Evolutionary conservation across 2,329 filamentous ascomycete genomes (phyloP).

Genomic region (Botrytis deweyae): DNA sequence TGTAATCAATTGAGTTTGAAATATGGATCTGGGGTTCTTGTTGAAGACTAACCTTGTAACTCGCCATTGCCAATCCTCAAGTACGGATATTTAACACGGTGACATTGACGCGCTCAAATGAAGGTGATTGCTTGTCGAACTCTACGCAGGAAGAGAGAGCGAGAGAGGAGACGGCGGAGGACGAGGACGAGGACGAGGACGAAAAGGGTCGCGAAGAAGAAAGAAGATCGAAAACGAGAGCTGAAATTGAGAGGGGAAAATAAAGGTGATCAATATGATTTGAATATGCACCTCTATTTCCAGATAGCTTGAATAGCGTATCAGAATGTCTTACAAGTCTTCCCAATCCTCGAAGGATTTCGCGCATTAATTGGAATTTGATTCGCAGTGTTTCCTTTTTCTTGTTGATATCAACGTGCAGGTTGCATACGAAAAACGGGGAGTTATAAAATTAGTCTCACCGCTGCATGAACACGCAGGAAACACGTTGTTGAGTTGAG

Average conservation of each 20-base stretch:
- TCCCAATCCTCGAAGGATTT: slow-evolving; percentile 1
- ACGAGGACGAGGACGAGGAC: not conserved
- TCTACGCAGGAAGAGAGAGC: not conserved
- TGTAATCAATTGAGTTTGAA: slow-evolving; percentile 6
- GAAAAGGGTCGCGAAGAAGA: slow-evolving; percentile 7
- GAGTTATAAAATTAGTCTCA: slow-evolving; percentile 20
- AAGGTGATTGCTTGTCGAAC: not conserved
- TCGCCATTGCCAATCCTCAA: slow-evolving; percentile 18
- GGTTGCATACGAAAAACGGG: slow-evolving; percentile 17
- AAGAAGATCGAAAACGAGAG: slow-evolving; percentile 13
- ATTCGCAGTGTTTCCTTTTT: not conserved
- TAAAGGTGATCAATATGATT: slow-evolving; percentile 7
- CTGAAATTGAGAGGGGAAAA: not conserved
- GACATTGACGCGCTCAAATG: slow-evolving; percentile 20
- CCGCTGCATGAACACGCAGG: slow-evolving; percentile 18
- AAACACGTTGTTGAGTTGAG: slow-evolving; percentile 13
- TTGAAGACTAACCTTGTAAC: slow-evolving; percentile 20
- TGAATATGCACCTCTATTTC: slow-evolving; percentile 13
- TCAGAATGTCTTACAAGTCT: slow-evolving; percentile 18
- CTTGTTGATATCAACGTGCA: slow-evolving; percentile 15
- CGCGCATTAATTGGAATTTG: slow-evolving; percentile 1
- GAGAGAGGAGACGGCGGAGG: not conserved
- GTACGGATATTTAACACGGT: slow-evolving; percentile 7
- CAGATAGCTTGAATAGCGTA: slow-evolving; percentile 3
- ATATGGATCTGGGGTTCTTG: slow-evolving; percentile 1